Percentiles rank a stretch among this genome's conserved stretches.
These are phyloP conservation scores for Nadsonia fulvescens DNA, from an alignment of 805 yeast genomes.

Conservation along the genomic window DNA sequence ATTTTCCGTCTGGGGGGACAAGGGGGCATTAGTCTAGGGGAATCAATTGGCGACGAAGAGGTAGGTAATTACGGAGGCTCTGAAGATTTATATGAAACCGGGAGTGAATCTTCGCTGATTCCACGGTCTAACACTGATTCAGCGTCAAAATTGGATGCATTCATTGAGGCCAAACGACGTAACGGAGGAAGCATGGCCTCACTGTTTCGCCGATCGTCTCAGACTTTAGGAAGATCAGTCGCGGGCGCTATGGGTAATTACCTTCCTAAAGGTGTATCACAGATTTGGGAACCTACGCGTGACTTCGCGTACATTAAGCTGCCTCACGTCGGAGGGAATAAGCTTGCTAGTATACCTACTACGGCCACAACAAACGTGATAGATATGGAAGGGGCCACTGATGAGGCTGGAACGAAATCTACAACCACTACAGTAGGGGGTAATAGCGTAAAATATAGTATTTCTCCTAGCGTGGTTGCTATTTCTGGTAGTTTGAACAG, in stretches of 20 bases:
- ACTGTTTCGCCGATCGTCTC: constrained; percentile 20
- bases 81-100: not conserved
- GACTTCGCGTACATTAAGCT: constrained; percentile 82
- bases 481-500: too few relatives aligned
- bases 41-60: too few relatives aligned
- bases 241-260: constrained; percentile 84
- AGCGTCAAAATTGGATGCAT: constrained; percentile 2
- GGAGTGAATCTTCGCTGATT: too few relatives aligned
- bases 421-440: too few relatives aligned
- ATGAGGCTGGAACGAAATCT: constrained; percentile 10
- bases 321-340: constrained; percentile 21
- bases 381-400: too few relatives aligned
- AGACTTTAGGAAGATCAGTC: constrained; percentile 19
- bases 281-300: constrained; percentile 68
- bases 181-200: constrained; percentile 9
- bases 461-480: constrained; percentile 22
- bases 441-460: too few relatives aligned
- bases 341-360: too few relatives aligned
- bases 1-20: constrained; percentile 69
- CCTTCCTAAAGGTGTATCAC: constrained; percentile 60
- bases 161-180: constrained; percentile 1
- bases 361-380: too few relatives aligned
- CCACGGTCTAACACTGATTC: constrained; percentile 2
- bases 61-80: constrained; percentile 6
- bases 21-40: too few relatives aligned